Evolutionary conservation across 2,329 filamentous ascomycete genomes (phyloP).

Genomic region (Trichoderma sp.): DNA sequence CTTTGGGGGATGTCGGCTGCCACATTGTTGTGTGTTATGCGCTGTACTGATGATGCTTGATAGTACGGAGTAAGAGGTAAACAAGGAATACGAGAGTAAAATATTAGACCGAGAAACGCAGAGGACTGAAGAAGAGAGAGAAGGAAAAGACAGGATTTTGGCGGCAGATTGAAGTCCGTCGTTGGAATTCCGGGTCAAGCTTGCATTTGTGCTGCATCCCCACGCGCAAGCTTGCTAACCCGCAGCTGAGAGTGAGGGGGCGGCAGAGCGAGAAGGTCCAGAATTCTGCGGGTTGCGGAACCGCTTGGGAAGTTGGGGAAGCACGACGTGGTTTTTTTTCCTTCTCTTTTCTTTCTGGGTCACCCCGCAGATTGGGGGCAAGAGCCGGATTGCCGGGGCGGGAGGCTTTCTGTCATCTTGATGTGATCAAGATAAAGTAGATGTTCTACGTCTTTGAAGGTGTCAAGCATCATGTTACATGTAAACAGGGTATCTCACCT

Average conservation of each 20-base stretch:
- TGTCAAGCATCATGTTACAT: too few relatives aligned
- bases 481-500: too few relatives aligned
- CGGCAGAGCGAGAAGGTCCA: too few relatives aligned
- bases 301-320: not conserved
- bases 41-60: too few relatives aligned
- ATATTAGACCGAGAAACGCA: not conserved
- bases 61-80: not conserved
- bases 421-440: too few relatives aligned
- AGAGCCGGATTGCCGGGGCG: not conserved
- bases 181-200: not conserved
- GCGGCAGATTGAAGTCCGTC: not conserved
- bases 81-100: not conserved
- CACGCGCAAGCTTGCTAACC: too few relatives aligned
- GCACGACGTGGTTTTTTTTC: not conserved
- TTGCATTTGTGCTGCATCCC: not conserved
- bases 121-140: not conserved
- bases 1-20: slow-evolving; percentile 30
- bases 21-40: slow-evolving; percentile 31
- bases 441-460: too few relatives aligned
- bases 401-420: too few relatives aligned
- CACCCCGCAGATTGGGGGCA: slow-evolving; percentile 2
- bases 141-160: not conserved
- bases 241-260: not conserved
- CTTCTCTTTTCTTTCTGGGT: not conserved
- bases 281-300: too few relatives aligned